Conservation (phyloP, 2,329 filamentous ascomycete species). For the Sporothrix brunneoviolacea region DNA sequence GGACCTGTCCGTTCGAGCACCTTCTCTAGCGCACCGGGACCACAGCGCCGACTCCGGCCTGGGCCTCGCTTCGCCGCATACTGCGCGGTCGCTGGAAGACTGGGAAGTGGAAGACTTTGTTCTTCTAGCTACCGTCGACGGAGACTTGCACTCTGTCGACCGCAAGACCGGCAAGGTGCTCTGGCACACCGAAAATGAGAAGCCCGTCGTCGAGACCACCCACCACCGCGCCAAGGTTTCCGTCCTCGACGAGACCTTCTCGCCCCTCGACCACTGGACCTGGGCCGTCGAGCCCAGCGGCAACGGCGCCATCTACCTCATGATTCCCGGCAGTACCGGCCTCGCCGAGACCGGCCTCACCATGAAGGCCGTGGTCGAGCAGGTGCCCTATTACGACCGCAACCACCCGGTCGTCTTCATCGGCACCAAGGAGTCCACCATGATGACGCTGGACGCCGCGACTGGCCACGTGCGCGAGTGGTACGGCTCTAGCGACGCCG, state of each 20-base stretch:
- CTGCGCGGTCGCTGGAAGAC: slow-evolving; percentile 96
- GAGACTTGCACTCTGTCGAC: slow-evolving; percentile 87
- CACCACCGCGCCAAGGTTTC: slow-evolving; percentile 70
- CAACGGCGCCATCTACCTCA: slow-evolving; percentile 81
- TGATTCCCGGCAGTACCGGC: slow-evolving; percentile 59
- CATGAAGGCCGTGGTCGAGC: slow-evolving; percentile 83
- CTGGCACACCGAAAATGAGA: slow-evolving; percentile 79
- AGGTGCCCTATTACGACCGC: slow-evolving; percentile 66
- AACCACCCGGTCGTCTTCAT: slow-evolving; percentile 80
- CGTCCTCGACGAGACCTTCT: slow-evolving; percentile 49
- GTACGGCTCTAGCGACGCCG: slow-evolving; percentile 64
- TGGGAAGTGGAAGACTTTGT: slow-evolving; percentile 99
- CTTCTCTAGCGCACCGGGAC: slow-evolving; percentile 61
- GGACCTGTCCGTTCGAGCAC: slow-evolving; percentile 91
- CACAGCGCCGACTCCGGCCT: slow-evolving; percentile 51
- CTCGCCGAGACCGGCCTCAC: slow-evolving; percentile 63
- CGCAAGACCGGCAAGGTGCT: slow-evolving; percentile 75
- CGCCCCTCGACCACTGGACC: slow-evolving; percentile 73
- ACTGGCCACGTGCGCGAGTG: slow-evolving; percentile 77
- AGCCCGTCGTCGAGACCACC: slow-evolving; percentile 84
- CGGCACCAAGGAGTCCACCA: slow-evolving; percentile 81
- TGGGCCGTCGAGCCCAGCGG: slow-evolving; percentile 93
- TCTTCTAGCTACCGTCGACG: slow-evolving; percentile 99
- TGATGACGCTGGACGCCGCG: slow-evolving; percentile 82
- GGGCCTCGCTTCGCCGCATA: slow-evolving; percentile 73